Evolutionary conservation across 2,329 filamentous ascomycete species (phyloP).

Genomic region (Hirsutella thompsonii): DNA sequence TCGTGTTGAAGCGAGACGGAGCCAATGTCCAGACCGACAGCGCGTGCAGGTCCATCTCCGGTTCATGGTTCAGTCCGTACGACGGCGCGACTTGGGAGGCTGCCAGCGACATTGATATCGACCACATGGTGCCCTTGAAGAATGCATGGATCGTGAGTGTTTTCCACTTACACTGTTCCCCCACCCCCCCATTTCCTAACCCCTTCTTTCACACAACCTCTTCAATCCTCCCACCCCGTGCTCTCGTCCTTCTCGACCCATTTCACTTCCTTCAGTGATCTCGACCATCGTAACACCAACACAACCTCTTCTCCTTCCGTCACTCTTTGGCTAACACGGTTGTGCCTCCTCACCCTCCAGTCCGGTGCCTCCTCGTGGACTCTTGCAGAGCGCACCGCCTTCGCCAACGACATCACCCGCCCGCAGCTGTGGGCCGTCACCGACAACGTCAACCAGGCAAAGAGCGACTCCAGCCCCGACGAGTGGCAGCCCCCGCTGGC

Average conservation of each 20-base stretch:
- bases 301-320: too few species aligned
- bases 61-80: slow-evolving; percentile 60
- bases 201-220: neutral
- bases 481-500: slow-evolving; percentile 59
- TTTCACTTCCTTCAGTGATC: neutral
- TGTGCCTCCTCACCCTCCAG: slow-evolving; percentile 18
- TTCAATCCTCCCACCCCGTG: neutral
- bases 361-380: slow-evolving; percentile 65
- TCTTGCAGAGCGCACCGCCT: slow-evolving; percentile 48
- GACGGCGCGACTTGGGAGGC: slow-evolving; percentile 59
- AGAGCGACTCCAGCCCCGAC: slow-evolving; percentile 64
- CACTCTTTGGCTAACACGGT: neutral
- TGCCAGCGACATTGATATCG: slow-evolving; percentile 63
- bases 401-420: slow-evolving; percentile 65
- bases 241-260: neutral
- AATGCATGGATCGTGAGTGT: slow-evolving; percentile 65
- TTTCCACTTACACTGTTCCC: neutral
- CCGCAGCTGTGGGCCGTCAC: slow-evolving; percentile 74
- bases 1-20: slow-evolving; percentile 63
- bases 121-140: slow-evolving; percentile 70
- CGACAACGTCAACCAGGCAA: slow-evolving; percentile 59
- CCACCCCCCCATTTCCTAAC: neutral
- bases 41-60: slow-evolving; percentile 50
- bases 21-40: slow-evolving; percentile 43
- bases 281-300: neutral